Evolutionary conservation across 768 basidiomycete species (phyloP).

Genomic region (Tulasnella sp.): DNA sequence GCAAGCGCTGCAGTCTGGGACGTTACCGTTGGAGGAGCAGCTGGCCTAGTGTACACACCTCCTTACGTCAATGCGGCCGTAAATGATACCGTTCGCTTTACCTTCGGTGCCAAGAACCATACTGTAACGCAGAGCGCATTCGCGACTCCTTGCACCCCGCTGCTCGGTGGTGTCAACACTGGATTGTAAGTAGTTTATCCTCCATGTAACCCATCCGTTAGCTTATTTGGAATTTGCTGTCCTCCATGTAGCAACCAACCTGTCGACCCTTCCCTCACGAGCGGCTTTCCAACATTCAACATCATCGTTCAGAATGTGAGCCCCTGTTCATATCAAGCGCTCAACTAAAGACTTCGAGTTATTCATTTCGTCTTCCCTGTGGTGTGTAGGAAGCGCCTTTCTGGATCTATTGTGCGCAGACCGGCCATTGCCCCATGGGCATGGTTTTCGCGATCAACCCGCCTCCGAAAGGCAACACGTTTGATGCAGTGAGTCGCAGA

Average conservation of each 20-base stretch:
- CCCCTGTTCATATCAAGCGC: background rate
- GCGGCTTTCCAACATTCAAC: background rate
- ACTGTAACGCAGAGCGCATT: conserved; percentile 30
- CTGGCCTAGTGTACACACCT: conserved; percentile 5
- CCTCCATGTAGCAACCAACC: background rate
- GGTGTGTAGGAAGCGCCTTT: no score
- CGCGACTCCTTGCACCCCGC: conserved; percentile 29
- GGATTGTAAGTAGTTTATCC: conserved; percentile 29
- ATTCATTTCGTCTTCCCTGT: no score
- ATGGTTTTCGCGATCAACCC: conserved; percentile 21
- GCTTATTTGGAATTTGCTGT: background rate
- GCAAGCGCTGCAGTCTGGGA: background rate
- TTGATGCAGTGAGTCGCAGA: no score
- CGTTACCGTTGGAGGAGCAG: background rate
- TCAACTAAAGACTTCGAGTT: no score
- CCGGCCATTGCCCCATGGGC: conserved; percentile 16
- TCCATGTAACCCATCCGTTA: background rate
- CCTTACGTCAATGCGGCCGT: background rate
- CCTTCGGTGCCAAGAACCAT: conserved; percentile 21
- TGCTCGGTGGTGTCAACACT: conserved; percentile 46
- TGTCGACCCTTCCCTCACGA: background rate
- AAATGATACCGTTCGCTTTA: conserved; percentile 11
- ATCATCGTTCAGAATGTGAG: background rate
- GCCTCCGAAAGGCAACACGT: conserved; percentile 15
- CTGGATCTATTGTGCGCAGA: conserved; percentile 19